Conservation (phyloP, 2,329 filamentous ascomycete species). For the Neospermospora avenae region DNA sequence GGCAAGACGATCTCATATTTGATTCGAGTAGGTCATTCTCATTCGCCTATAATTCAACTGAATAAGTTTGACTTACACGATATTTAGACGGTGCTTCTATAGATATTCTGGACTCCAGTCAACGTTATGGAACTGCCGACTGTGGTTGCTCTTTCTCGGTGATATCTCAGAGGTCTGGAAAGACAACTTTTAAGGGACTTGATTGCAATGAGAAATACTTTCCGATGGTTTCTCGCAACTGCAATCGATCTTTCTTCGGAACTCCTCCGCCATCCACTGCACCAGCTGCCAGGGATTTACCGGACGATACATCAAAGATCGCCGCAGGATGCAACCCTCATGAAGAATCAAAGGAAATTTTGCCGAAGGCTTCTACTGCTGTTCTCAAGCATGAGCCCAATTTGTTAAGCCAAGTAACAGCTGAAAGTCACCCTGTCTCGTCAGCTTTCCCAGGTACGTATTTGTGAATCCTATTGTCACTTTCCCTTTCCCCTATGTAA, state of each 20-base stretch:
- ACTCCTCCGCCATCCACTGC: background rate
- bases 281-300: background rate
- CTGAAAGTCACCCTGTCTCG: too few relatives aligned
- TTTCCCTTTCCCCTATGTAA: too few relatives aligned
- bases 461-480: too few relatives aligned
- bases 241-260: conserved; percentile 12
- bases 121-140: background rate
- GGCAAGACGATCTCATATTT: conserved; percentile 4
- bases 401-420: too few relatives aligned
- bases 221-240: conserved; percentile 13
- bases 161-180: background rate
- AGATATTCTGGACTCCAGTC: background rate
- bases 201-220: conserved; percentile 16
- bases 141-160: conserved; percentile 12
- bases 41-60: background rate
- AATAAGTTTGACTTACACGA: background rate
- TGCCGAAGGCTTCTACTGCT: background rate
- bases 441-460: too few relatives aligned
- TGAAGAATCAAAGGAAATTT: background rate
- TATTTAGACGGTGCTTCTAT: background rate
- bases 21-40: background rate
- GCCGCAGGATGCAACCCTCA: background rate
- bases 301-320: background rate
- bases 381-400: background rate
- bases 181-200: conserved; percentile 8